Base-by-base conservation (phyloP, 2,329 filamentous ascomycete genomes). In the Neofusicoccum ribis region DNA sequence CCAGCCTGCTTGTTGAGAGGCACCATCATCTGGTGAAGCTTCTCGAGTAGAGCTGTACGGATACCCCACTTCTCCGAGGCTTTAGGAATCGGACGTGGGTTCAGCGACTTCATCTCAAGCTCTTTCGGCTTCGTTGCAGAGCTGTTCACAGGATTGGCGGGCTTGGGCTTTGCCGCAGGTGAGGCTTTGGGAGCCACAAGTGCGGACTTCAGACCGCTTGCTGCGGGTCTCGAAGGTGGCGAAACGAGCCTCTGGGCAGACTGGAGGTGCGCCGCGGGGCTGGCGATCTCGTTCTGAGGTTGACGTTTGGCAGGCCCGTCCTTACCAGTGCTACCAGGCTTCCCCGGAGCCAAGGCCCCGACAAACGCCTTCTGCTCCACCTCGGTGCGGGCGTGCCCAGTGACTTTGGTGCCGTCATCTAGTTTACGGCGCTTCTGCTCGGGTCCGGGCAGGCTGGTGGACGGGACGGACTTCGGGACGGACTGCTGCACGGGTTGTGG, bases 1-100 rank as follows among this genome's bases (percentile, higher is more conserved):
- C 81, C 80, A 2, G 91, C 75, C 69, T 87, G 85, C 14, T 82
- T 79, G 72, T 94, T 93, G 8, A 93, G 83, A 4, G 88, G 84
- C n/a, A 78, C 76, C 73, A 90, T 86, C 68, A 91, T 85, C 12
- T 83, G 81, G 71, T 93, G 87, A 1, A 94, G 78, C 68, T 87
- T 80, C 68, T 85, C 86, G 27, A 93, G 75, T 64, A 80, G 36
- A 72, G 41, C 34, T 68, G 68, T 69, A 52, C 70, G 73, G 54
- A 12, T 73, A 71, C 72, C 69, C 72, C 69, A 74, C 70, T 74
- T 72, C 11, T 75, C 79, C n/a, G 81, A 80, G 49, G 79, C 79
- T 60, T 78, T 78, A 64, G 84, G 82, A 2, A 93, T 80, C 44
- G 87, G 81, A 6, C 90, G 86, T 56, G 91, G 91, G 69, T 91